A percentile compares a stretch with the other conserved stretches of the same genome.
These are phyloP conservation scores for Achlya hypogyna DNA, from an alignment of 352 stramenopile species.

Conservation along the genomic window DNA sequence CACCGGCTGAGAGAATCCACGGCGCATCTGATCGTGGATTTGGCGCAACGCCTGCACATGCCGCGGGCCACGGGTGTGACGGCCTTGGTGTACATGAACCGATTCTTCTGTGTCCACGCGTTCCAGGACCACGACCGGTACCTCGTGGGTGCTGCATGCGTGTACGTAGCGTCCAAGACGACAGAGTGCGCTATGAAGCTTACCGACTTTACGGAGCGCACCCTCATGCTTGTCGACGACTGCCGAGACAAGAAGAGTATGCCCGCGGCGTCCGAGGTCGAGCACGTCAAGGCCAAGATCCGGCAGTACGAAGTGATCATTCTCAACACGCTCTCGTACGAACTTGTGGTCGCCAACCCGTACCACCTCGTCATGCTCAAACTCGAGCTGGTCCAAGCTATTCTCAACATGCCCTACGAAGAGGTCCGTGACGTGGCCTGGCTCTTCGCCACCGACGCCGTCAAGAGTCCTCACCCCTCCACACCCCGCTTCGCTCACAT, in stretches of 20 bases:
- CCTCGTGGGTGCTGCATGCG: slow-evolving; percentile 53
- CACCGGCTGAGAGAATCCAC: slow-evolving; percentile 53
- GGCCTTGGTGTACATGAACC: slow-evolving; percentile 60
- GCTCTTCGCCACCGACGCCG: slow-evolving; percentile 46
- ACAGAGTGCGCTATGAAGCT: slow-evolving; percentile 77
- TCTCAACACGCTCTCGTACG: slow-evolving; percentile 64
- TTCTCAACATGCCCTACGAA: slow-evolving; percentile 39
- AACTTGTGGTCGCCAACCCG: slow-evolving; percentile 55
- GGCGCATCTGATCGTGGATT: slow-evolving; percentile 56
- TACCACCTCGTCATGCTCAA: slow-evolving; percentile 46
- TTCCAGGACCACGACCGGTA: slow-evolving; percentile 74
- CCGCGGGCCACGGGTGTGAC: slow-evolving; percentile 41
- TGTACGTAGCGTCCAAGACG: slow-evolving; percentile 69
- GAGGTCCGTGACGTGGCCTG: slow-evolving; percentile 40
- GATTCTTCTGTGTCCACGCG: slow-evolving; percentile 73
- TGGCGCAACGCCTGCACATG: slow-evolving; percentile 50
- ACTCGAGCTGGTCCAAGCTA: slow-evolving; percentile 45
- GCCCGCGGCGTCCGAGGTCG: slow-evolving; percentile 51
- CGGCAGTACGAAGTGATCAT: slow-evolving; percentile 61
- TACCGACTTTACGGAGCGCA: slow-evolving; percentile 62
- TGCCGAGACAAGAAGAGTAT: slow-evolving; percentile 53
- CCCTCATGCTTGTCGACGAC: slow-evolving; percentile 56
- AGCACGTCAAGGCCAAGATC: slow-evolving; percentile 48
- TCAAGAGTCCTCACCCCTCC: slow-evolving; percentile 42
- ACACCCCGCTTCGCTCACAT: slow-evolving; percentile 32